These are phyloP conservation scores for Paraphaeosphaeria minitans DNA, from an alignment of 2,329 filamentous ascomycete species.

Conservation along the genomic window DNA sequence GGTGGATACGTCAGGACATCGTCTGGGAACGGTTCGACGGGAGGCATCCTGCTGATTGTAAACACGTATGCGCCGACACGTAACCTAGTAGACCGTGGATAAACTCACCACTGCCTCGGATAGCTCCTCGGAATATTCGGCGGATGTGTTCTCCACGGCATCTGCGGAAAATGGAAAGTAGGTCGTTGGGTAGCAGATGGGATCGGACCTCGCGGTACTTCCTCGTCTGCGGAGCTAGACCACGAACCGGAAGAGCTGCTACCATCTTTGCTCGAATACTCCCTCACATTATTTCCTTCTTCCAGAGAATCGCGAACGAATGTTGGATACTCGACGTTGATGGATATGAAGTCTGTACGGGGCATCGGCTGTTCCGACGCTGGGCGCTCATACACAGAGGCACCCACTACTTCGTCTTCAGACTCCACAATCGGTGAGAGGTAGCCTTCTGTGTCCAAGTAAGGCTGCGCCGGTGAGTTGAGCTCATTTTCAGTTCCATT, in stretches of 20 bases:
- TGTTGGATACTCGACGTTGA: conserved; percentile 28
- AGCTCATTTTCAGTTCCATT: not conserved
- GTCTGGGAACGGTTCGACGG: not conserved
- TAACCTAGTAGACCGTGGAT: too few species aligned
- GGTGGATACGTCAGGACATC: conserved; percentile 27
- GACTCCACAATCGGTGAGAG: too few species aligned
- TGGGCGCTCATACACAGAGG: not conserved
- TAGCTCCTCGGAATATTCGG: conserved; percentile 14
- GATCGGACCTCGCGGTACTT: conserved; percentile 28
- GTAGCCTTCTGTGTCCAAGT: too few species aligned
- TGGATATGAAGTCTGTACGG: conserved; percentile 24
- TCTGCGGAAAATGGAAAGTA: conserved; percentile 18
- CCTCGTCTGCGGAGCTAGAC: conserved; percentile 17
- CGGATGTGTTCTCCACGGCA: conserved; percentile 11
- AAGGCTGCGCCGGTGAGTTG: not conserved
- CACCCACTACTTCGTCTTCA: too few species aligned
- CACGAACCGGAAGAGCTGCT: conserved; percentile 15
- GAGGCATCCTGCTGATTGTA: conserved; percentile 12
- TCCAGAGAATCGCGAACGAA: conserved; percentile 21
- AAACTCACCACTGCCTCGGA: conserved; percentile 18
- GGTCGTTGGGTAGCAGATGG: conserved; percentile 17
- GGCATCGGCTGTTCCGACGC: not conserved
- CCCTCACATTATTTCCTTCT: conserved; percentile 9
- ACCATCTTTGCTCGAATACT: not conserved
- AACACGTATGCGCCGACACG: too few species aligned